phyloP scores from a whole-genome alignment of 768 basidiomycete genomes.

The Phaffia australis region DNA sequence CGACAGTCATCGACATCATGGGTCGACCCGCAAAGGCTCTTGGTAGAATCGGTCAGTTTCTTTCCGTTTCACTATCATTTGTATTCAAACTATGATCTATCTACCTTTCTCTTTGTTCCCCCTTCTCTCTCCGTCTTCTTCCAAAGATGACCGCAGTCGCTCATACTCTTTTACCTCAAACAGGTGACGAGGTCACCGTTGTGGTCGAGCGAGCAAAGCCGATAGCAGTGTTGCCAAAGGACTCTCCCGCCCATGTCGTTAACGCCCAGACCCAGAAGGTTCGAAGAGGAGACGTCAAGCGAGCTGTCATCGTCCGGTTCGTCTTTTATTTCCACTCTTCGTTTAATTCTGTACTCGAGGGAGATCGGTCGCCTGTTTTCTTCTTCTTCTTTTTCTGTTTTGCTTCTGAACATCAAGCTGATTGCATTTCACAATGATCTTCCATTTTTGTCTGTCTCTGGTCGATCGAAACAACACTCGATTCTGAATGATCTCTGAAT shows the following conservation, averaged over 20 bases:
- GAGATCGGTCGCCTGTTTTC: too few species aligned
- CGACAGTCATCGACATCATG: conserved; percentile 20
- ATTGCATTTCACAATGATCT: background rate
- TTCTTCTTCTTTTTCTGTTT: background rate
- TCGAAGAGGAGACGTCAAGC: conserved; percentile 20
- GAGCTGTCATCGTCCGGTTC: conserved; percentile 22
- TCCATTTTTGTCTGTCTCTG: background rate
- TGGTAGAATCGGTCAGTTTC: conserved; percentile 12
- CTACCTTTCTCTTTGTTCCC: background rate
- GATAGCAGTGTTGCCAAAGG: conserved; percentile 10
- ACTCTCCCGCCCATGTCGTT: conserved; percentile 16
- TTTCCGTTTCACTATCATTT: background rate
- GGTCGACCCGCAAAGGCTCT: background rate
- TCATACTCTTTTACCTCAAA: background rate
- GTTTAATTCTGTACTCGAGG: too few species aligned
- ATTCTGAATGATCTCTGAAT: too few species aligned
- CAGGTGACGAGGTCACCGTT: conserved; percentile 25
- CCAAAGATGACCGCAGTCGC: too few species aligned
- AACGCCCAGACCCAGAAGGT: conserved; percentile 14
- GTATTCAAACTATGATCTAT: background rate
- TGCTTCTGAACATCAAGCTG: background rate
- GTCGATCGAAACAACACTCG: too few species aligned
- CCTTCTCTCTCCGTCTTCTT: background rate
- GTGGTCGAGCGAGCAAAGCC: conserved; percentile 22
- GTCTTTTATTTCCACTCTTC: too few species aligned